Base-by-base conservation (phyloP, 768 basidiomycete species). In the Imleria badia region DNA sequence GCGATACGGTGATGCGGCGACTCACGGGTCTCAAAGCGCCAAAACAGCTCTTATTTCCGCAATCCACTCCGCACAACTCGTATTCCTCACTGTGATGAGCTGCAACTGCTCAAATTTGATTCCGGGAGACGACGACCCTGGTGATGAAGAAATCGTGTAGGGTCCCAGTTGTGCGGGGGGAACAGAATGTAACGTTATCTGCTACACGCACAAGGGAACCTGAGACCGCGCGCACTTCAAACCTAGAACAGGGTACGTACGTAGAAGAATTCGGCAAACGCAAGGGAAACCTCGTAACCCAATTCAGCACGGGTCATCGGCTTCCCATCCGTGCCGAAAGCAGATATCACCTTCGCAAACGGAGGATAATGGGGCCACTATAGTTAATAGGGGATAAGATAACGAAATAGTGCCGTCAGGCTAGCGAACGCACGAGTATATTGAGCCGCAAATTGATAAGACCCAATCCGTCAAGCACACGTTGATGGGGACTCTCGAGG, bases 231-330 rank as follows among this genome's bases (percentile, higher is more conserved):
- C 36, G 39, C 14, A 7, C 22, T 10, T 20, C 17, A 15, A 42
- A 23, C 29, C 29, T 38, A 33, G 48, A 58, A 46, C 31, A 8
- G 29, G 43, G 11, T 11, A 62, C 67, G 48, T 60, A 68, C 66
- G 35, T 57, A 65, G 54, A 69, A 59, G n/a, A 68, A 64, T 26
- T 67, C 67, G 48, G 67, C 65, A 58, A 68, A 68, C 10, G 66
- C 67, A 41, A 67, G 60, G 42, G 66, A 59, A 31, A 64, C 67
- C 22, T 68, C 65, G 11, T 66, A 64, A 46, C 66, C 66, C 48
- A 68, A 56, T 54, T 49, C 55, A 26, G 58, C 62, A 22, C 65
- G 66, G 36, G 57, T 64, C 22, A 69, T 35, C 5, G 59, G 51
- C 35, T 56, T 62, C 4, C 59, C 52, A 5, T 60, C 57, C 17